phyloP scores from a whole-genome alignment of 2,329 filamentous ascomycete genomes.

The Immersiporthe knoxdaviesiana region DNA sequence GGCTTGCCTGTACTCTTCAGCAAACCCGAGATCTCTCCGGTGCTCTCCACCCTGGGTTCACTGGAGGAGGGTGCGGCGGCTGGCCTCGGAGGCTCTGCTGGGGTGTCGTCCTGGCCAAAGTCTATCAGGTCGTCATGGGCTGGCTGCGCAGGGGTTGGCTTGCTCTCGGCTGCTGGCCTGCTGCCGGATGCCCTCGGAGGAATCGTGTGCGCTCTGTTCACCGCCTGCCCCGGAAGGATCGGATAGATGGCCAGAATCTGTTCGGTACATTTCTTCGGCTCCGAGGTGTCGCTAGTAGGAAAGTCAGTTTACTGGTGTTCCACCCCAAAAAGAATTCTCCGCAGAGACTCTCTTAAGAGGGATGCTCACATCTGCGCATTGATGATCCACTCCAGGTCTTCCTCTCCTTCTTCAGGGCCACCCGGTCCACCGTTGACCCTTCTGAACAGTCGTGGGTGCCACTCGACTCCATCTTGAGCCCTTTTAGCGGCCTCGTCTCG shows the following conservation, averaged over 20 bases:
- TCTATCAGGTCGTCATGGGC: slow-evolving; percentile 56
- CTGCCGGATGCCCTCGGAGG: slow-evolving; percentile 47
- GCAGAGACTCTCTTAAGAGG: neutral
- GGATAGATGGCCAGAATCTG: slow-evolving; percentile 88
- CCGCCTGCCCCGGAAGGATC: slow-evolving; percentile 76
- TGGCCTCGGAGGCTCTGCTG: slow-evolving; percentile 20
- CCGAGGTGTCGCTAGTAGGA: slow-evolving; percentile 62
- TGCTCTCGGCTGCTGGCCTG: slow-evolving; percentile 30
- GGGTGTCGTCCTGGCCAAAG: slow-evolving; percentile 51
- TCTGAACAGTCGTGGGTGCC: slow-evolving; percentile 86
- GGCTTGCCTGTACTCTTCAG: slow-evolving; percentile 52
- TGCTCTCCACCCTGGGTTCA: slow-evolving; percentile 32
- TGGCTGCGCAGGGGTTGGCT: slow-evolving; percentile 24
- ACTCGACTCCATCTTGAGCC: slow-evolving; percentile 78
- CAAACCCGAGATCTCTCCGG: slow-evolving; percentile 47
- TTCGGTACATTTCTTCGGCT: slow-evolving; percentile 64
- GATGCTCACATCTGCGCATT: slow-evolving; percentile 76
- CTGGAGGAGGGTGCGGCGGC: slow-evolving; percentile 18
- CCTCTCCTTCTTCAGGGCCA: slow-evolving; percentile 77
- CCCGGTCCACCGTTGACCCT: slow-evolving; percentile 71
- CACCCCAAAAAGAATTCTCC: too few species aligned
- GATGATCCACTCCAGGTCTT: slow-evolving; percentile 94
- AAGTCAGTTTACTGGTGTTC: slow-evolving; percentile 20
- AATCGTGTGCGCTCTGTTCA: slow-evolving; percentile 57
- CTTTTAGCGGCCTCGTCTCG: slow-evolving; percentile 84